Evolutionary conservation across 1,139 yeast genomes (phyloP).

Genomic region (Yarrowia galli): DNA sequence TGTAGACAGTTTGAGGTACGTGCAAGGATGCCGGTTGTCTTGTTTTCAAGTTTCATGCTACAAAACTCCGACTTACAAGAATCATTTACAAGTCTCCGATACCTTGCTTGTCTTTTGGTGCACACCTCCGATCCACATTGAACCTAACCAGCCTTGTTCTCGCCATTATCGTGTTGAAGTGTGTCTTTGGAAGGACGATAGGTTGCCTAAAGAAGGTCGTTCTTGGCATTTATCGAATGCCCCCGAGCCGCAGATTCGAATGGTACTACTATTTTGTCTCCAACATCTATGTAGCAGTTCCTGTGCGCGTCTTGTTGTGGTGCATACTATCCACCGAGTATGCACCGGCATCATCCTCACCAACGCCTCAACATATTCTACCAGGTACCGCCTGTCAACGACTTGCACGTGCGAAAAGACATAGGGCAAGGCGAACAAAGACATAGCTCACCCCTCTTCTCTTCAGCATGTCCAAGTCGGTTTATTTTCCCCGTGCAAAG

Average conservation of each 20-base stretch:
- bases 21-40: too few relatives aligned
- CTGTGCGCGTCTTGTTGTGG: too few relatives aligned
- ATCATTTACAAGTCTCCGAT: not conserved
- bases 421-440: not conserved
- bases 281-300: not conserved
- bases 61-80: too few relatives aligned
- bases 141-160: conserved; percentile 1
- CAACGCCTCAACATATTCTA: not conserved
- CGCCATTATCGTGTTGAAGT: not conserved
- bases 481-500: conserved; percentile 13
- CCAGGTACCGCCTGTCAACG: too few relatives aligned
- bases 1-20: too few relatives aligned
- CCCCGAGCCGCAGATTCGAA: too few relatives aligned
- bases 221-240: not conserved
- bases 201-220: not conserved
- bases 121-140: not conserved
- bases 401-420: conserved; percentile 5
- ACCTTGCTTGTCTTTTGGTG: too few relatives aligned
- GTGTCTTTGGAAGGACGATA: too few relatives aligned
- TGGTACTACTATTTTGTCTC: not conserved
- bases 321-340: not conserved
- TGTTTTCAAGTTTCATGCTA: too few relatives aligned
- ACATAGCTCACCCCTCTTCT: not conserved
- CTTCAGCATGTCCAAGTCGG: conserved; percentile 18
- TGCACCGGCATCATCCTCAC: not conserved